Conservation (phyloP, 2,329 filamentous ascomycete species). For the Epichloe sp. region DNA sequence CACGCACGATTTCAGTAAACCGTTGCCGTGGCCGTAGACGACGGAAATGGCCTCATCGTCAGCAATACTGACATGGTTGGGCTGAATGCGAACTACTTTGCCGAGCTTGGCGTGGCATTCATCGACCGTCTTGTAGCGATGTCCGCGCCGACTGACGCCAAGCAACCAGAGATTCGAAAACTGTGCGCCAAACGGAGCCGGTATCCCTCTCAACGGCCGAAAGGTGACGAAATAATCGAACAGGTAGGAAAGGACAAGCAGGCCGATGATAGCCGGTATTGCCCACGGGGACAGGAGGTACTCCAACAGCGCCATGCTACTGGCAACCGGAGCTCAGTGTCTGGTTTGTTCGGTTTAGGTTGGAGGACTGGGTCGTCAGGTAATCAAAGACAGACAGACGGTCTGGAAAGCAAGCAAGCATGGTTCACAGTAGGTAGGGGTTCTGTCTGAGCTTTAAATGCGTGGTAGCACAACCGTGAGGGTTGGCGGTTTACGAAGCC, state of each 20-base stretch:
- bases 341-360: too few species aligned
- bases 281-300: conserved; percentile 31
- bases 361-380: not conserved
- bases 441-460: not conserved
- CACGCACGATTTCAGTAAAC: conserved; percentile 54
- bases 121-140: conserved; percentile 53
- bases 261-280: conserved; percentile 30
- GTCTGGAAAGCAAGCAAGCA: too few species aligned
- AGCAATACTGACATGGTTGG: conserved; percentile 70
- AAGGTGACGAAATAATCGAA: conserved; percentile 47
- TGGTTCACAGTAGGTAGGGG: too few species aligned
- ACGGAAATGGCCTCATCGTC: conserved; percentile 63
- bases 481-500: not conserved
- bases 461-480: not conserved
- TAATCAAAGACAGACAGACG: not conserved
- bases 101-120: conserved; percentile 62
- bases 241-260: conserved; percentile 40
- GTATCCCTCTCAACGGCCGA: conserved; percentile 37
- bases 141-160: conserved; percentile 48
- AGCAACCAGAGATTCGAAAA: conserved; percentile 78
- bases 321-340: too few species aligned
- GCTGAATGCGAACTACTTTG: conserved; percentile 70
- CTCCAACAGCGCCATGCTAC: conserved; percentile 17
- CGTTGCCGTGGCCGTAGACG: conserved; percentile 72
- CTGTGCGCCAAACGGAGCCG: conserved; percentile 46